Percentiles rank a stretch among this genome's conserved stretches.
Conservation (phyloP, 495 filamentous ascomycete genomes). For the Rhizodiscina lignyota region DNA sequence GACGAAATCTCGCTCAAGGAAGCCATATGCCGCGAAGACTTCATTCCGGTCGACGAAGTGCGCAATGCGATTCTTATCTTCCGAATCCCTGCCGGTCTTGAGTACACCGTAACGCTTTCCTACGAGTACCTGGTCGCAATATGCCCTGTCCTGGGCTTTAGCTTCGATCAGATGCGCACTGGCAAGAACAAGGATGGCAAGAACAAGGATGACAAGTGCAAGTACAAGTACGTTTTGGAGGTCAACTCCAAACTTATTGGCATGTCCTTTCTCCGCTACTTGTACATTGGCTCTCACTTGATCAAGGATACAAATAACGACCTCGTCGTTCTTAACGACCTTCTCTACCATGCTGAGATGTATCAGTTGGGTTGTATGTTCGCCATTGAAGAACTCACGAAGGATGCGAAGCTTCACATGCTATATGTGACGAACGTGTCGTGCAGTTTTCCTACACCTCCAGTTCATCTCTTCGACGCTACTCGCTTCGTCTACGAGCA, state of each 20-base stretch:
- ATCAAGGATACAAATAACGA: constrained; percentile 1
- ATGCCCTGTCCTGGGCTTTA: no score
- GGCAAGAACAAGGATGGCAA: no score
- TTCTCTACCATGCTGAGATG: constrained; percentile 17
- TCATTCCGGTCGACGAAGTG: no score
- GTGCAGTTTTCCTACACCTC: constrained; percentile 10
- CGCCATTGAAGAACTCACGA: constrained; percentile 14
- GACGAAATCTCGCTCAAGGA: no score
- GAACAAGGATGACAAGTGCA: no score
- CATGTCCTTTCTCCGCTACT: constrained; percentile 15
- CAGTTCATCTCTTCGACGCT: constrained; percentile 14
- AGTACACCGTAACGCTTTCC: no score
- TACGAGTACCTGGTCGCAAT: no score
- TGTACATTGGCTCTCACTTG: constrained; percentile 17
- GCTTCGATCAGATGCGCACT: no score
- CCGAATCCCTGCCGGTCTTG: no score
- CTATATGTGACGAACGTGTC: constrained; percentile 14
- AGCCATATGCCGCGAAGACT: no score
- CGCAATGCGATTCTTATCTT: no score
- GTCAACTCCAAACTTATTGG: constrained; percentile 10
- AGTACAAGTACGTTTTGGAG: no score
- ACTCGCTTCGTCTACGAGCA: constrained; percentile 17
- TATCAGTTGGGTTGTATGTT: constrained; percentile 16
- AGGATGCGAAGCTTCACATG: constrained; percentile 13
- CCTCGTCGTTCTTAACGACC: constrained; percentile 4